Conservation (phyloP, 202 grass and related monocot species). For the Thinopyrum obtusiflorum region DNA sequence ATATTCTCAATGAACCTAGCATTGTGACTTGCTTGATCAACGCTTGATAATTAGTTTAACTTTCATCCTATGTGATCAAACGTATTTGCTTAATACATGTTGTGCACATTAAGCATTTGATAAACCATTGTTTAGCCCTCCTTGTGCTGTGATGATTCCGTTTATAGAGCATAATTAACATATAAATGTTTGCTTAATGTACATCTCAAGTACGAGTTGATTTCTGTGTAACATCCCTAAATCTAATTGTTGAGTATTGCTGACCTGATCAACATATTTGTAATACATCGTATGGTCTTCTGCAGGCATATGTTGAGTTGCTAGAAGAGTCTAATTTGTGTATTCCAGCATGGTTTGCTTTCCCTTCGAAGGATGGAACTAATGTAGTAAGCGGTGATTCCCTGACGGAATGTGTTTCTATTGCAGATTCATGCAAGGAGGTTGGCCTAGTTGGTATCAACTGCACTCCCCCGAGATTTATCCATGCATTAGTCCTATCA, state of each 20-base stretch:
- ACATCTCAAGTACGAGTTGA: neutral
- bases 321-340: slow-evolving; percentile 63
- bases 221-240: neutral
- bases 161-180: neutral
- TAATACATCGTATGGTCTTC: slow-evolving; percentile 7
- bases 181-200: neutral
- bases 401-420: slow-evolving; percentile 55
- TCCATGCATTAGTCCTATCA: slow-evolving; percentile 60
- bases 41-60: neutral
- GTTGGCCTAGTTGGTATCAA: slow-evolving; percentile 82
- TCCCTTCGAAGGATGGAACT: slow-evolving; percentile 83
- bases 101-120: neutral
- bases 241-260: neutral
- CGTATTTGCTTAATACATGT: neutral
- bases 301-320: slow-evolving; percentile 81
- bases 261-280: neutral
- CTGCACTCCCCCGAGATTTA: slow-evolving; percentile 88
- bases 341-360: slow-evolving; percentile 87
- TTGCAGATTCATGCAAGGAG: slow-evolving; percentile 66
- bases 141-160: neutral
- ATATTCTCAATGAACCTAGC: neutral
- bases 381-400: slow-evolving; percentile 81
- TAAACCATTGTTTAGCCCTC: neutral
- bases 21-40: neutral
- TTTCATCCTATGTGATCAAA: neutral